Percentiles rank a stretch among this genome's conserved stretches.
phyloP scores from a whole-genome alignment of 73 alveolate genomes.

The Breviolum minutum region DNA sequence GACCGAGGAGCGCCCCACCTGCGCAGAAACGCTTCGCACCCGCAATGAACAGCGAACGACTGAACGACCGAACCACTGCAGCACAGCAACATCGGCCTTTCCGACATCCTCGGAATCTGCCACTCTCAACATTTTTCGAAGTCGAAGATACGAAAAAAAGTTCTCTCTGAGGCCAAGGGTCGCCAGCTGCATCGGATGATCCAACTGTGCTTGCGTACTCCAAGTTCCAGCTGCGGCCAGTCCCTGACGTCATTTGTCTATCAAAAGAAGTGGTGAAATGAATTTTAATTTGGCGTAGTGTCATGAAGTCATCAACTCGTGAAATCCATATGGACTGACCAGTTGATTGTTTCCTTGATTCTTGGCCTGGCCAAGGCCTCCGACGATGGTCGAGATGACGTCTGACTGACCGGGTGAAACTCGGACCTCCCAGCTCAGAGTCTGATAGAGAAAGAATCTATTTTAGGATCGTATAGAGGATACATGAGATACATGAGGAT shows the following conservation, averaged over 20 bases:
- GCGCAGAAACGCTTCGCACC: not conserved
- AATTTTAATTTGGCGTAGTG: no score
- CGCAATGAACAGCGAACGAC: not conserved
- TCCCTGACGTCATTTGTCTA: no score
- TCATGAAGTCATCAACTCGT: no score
- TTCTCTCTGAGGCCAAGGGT: not conserved
- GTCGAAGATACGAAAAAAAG: no score
- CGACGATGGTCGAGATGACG: conserved; percentile 61
- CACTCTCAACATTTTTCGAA: no score
- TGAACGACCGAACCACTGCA: no score
- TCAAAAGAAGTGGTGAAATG: no score
- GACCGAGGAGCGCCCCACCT: conserved; percentile 91
- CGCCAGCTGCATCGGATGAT: conserved; percentile 72
- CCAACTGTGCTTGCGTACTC: conserved; percentile 40
- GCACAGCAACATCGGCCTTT: no score
- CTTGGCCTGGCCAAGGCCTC: conserved; percentile 40
- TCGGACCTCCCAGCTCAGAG: not conserved
- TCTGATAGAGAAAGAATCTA: not conserved
- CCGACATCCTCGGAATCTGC: no score
- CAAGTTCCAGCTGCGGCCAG: conserved; percentile 55
- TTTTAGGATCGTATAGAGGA: no score
- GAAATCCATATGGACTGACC: not conserved
- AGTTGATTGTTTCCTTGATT: no score
- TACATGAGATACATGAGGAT: no score
- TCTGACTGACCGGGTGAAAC: conserved; percentile 56